Evolutionary conservation across 768 basidiomycete species (phyloP), one percentile per base, ranked within the genome.

Genomic region (Lactifluus piperatus): DNA sequence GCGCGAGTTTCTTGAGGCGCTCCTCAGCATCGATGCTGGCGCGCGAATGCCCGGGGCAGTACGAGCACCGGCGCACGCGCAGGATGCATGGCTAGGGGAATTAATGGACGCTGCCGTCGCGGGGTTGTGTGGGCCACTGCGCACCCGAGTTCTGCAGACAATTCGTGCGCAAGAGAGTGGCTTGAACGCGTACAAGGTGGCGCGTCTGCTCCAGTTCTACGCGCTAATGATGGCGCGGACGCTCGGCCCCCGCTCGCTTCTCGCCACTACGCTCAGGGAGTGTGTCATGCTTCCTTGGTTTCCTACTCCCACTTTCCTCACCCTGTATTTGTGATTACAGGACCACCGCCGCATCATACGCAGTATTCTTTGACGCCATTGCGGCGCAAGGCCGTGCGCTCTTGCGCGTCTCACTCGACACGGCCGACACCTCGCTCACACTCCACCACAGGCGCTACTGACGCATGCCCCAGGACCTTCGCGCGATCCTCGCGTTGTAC

Each of bases 161-260:
- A 83, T 97, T 32, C 83, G 88, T 44, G 90, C 88, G 0, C 95
- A 99, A 69, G 95, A 97, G 71, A 94, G 91, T 65, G 86, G 88
- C 59, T 92, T 98, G 58, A 82, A 87, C 46, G 84, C 89, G 0
- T 99, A 93, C 75, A 94, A 91, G 70, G 85, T 98, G 52, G 86
- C 92, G 48, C 97, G 95, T 66, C 76, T 98, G n/a, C 72, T 99
- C 9, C 91, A 95, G 64, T 99, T 98, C 69, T 99, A 98, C 70
- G 75, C 86, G 68, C 71, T 93, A 32, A 97, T 94, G 5, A 97
- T 99, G 93, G 80, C 83, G 51, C 79, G 91, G 49, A 97, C 94
- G 1, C 86, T 97, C 44, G 97, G 97, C 0, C 78, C 81, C n/a
- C 76, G 87, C 3, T 91, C 94, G 1, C 58, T 88, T 46, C 75